Base-by-base conservation (phyloP, 192 early-diverging fungal species). In the Entomortierella parvispora region DNA sequence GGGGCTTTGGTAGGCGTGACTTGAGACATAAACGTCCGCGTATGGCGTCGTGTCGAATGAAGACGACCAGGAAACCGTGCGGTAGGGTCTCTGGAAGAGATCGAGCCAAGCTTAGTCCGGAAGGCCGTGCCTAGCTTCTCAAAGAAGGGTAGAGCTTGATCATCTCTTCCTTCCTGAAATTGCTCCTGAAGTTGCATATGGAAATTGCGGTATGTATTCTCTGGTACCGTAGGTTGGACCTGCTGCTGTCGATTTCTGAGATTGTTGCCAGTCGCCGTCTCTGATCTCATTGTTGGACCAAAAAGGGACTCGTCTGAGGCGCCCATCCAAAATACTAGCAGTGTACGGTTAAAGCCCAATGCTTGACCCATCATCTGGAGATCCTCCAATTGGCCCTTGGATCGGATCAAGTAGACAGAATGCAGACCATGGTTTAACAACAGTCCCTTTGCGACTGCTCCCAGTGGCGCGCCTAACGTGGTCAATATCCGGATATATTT, bases 321-420 rank as follows among this genome's bases (percentile, higher is more conserved):
- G 23, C 65, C 71, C 71, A 76, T 76, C 71, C 71, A 76, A 25
- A 67, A 76, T 1, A 76, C 65, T 20, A 76, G 65, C 14, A 76
- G 43, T 18, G 71, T 62, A 34, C 71, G 64, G 18, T 65, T 76
- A 32, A 67, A 68, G 9, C 45, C 50, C 14, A 76, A 14, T 1
- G 65, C 71, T 22, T 76, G 71, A 5, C 71, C 65, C 71, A 76
- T 66, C 26, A 76, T 14, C 53, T 76, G 71, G 4, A 68, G 34
- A 57, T 76, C 71, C 20, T 76, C 71, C 22, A 62, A 48, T 6
- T 62, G 58, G 4, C 71, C 71, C 22, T 46, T 61, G n/a, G 71
- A 76, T 20, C 65, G 50, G 33, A 76, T 76, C 31, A 76, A 37
- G 32, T 76, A 76, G 3, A 76, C 29, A 4, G 71, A 76, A 23